Conservation (phyloP, 1,284 basidiomycete species). For the Uromyces viciae-fabae region DNA sequence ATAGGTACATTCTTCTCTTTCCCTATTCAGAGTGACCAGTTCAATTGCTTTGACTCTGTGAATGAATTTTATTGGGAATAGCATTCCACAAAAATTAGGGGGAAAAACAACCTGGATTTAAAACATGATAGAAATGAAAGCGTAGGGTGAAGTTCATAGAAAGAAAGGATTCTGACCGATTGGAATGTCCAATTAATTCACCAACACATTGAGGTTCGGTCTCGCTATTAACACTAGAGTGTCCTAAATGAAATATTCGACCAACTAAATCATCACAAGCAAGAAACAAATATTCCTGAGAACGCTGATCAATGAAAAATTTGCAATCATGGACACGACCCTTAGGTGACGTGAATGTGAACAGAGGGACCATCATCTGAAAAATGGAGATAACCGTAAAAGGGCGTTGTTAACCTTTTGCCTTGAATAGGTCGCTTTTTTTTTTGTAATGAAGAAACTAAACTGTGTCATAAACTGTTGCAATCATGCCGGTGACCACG, state of each 20-base stretch:
- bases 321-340: conserved; percentile 44
- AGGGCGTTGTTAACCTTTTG: not conserved
- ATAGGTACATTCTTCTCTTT: conserved; percentile 8
- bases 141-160: no score
- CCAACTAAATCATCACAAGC: conserved; percentile 39
- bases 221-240: conserved; percentile 19
- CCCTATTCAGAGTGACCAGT: not conserved
- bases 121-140: no score
- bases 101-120: no score
- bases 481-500: conserved; percentile 32
- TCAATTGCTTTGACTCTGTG: conserved; percentile 37
- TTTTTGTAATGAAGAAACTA: not conserved
- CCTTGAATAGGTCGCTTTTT: not conserved
- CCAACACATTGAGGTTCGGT: conserved; percentile 37
- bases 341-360: conserved; percentile 39
- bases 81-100: not conserved
- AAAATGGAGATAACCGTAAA: not conserved
- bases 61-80: not conserved
- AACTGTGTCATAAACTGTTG: conserved; percentile 44
- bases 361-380: conserved; percentile 39
- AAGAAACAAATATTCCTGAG: conserved; percentile 36
- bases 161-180: no score
- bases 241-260: conserved; percentile 34
- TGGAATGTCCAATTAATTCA: conserved; percentile 35
- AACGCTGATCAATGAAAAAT: conserved; percentile 15